These are phyloP conservation scores for Phytopythium boreale DNA, from an alignment of 352 stramenopile genomes.

Conservation along the genomic window DNA sequence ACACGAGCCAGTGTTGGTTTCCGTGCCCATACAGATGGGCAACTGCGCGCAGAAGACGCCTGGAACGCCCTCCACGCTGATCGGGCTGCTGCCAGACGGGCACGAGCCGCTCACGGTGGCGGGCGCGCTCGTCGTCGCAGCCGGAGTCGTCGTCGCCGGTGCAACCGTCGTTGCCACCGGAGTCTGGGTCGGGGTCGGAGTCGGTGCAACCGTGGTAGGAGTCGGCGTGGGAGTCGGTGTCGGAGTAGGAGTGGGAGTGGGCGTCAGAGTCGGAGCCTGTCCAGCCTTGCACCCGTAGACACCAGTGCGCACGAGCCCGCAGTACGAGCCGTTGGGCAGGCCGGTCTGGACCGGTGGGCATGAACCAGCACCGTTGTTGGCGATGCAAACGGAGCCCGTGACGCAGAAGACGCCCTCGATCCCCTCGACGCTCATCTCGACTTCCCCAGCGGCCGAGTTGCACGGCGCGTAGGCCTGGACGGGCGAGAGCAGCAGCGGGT, in stretches of 20 bases:
- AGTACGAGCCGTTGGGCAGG: conserved; percentile 32
- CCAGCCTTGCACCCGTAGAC: conserved; percentile 35
- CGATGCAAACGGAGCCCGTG: conserved; percentile 18
- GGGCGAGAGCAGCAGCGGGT: conserved; percentile 1
- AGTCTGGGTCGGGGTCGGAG: background rate
- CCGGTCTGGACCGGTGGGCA: conserved; percentile 23
- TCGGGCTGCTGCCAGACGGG: conserved; percentile 9
- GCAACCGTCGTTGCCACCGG: too few species aligned
- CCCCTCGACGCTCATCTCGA: conserved; percentile 33
- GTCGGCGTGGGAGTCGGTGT: background rate
- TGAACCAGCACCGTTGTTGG: conserved; percentile 17
- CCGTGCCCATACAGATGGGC: conserved; percentile 19
- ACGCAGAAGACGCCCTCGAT: conserved; percentile 30
- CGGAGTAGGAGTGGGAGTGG: background rate
- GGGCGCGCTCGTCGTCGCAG: background rate
- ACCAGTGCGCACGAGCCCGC: conserved; percentile 23
- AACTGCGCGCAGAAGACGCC: conserved; percentile 11
- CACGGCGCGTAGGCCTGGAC: conserved; percentile 14
- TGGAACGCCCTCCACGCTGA: conserved; percentile 24
- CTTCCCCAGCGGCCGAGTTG: conserved; percentile 10
- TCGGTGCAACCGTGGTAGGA: background rate
- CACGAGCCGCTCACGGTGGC: background rate
- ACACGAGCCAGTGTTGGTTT: conserved; percentile 18
- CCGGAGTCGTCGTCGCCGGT: background rate
- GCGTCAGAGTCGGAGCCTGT: background rate